Evolutionary conservation across 2,329 filamentous ascomycete species (phyloP).

Genomic region (Cladosporium cucumerinum): DNA sequence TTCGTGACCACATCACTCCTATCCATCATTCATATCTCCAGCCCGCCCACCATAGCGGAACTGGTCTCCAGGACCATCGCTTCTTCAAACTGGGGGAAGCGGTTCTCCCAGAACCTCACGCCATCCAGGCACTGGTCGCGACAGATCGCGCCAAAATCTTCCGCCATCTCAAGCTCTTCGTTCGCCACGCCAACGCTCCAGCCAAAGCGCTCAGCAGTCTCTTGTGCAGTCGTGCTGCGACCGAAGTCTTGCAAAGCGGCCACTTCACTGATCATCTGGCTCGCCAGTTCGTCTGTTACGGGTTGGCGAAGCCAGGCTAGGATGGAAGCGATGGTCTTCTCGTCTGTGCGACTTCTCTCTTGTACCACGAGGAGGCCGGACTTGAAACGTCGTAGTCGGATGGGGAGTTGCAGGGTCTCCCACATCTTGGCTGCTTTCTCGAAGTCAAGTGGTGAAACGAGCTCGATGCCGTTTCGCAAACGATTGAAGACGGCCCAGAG

Average conservation of each 20-base stretch:
- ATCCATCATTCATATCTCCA: neutral
- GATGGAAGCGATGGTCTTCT: slow-evolving; percentile 77
- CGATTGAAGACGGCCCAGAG: slow-evolving; percentile 95
- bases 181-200: slow-evolving; percentile 97
- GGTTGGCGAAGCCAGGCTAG: slow-evolving; percentile 67
- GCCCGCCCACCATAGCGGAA: neutral
- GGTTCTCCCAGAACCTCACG: slow-evolving; percentile 87
- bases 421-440: slow-evolving; percentile 84
- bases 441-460: slow-evolving; percentile 88
- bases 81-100: slow-evolving; percentile 22
- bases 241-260: slow-evolving; percentile 68
- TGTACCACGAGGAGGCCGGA: slow-evolving; percentile 95
- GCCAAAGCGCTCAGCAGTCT: slow-evolving; percentile 83
- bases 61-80: neutral
- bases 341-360: slow-evolving; percentile 80
- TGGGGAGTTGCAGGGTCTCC: slow-evolving; percentile 81
- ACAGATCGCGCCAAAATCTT: slow-evolving; percentile 82
- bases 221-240: slow-evolving; percentile 81
- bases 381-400: slow-evolving; percentile 83
- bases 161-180: slow-evolving; percentile 95
- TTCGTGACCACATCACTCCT: neutral
- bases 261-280: slow-evolving; percentile 43
- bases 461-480: slow-evolving; percentile 85
- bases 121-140: slow-evolving; percentile 91
- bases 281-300: slow-evolving; percentile 58